Evolutionary conservation across 768 basidiomycete genomes (phyloP).

Genomic region (Multifurca ochricompacta): DNA sequence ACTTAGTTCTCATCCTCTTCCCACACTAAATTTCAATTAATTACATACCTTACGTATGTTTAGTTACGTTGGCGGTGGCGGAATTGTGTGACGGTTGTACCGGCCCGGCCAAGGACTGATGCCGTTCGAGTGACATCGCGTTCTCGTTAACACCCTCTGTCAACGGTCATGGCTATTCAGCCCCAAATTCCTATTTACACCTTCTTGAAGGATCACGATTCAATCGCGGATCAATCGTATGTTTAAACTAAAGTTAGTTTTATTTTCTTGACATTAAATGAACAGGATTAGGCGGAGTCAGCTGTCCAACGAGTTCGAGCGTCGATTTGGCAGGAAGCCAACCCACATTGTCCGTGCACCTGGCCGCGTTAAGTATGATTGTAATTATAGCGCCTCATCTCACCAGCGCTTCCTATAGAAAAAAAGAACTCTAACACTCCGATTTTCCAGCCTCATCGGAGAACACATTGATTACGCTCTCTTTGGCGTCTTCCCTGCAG

Average conservation of each 20-base stretch:
- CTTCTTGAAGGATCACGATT: slow-evolving; percentile 43
- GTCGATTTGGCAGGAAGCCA: slow-evolving; percentile 58
- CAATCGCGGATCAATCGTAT: slow-evolving; percentile 32
- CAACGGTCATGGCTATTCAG: slow-evolving; percentile 40
- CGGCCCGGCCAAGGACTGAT: no score
- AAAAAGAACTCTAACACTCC: not conserved
- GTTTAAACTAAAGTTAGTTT: not conserved
- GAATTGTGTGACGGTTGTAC: no score
- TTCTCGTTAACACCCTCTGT: no score
- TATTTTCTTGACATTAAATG: not conserved
- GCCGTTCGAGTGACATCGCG: no score
- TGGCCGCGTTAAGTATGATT: slow-evolving; percentile 66
- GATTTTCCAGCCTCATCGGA: slow-evolving; percentile 36
- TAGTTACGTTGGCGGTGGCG: not conserved
- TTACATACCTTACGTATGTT: not conserved
- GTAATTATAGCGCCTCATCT: slow-evolving; percentile 23
- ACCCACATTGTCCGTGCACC: slow-evolving; percentile 69
- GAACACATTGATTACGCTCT: slow-evolving; percentile 82
- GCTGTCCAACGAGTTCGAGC: slow-evolving; percentile 53
- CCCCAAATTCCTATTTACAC: slow-evolving; percentile 56
- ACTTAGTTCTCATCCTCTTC: not conserved
- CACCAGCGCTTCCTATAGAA: slow-evolving; percentile 5
- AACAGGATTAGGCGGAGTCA: slow-evolving; percentile 48
- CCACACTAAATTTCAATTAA: not conserved
- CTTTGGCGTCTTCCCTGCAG: slow-evolving; percentile 80